Percentiles rank a stretch among this genome's conserved stretches.
Evolutionary conservation across 208 protist species (phyloP).

Genomic region (Porcisia deanei): DNA sequence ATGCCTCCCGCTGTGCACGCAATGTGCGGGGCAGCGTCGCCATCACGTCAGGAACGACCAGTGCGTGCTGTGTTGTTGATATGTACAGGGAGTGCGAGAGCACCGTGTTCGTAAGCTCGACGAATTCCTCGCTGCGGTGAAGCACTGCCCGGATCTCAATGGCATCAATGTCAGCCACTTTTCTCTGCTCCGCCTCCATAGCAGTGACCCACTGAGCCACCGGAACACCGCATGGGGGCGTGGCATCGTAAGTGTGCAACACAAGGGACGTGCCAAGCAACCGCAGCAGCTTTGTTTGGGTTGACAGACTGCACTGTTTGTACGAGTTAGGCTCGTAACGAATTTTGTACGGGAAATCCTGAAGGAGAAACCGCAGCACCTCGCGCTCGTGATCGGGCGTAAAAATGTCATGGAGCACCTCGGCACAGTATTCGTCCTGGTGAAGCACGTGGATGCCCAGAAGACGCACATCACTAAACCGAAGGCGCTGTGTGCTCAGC

Average conservation of each 20-base stretch:
- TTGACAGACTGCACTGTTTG: constrained; percentile 32
- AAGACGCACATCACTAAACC: constrained; percentile 76
- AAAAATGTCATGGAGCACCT: constrained; percentile 40
- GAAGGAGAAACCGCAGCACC: constrained; percentile 53
- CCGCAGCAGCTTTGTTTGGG: constrained; percentile 69
- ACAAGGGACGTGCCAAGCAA: constrained; percentile 76
- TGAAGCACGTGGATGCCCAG: constrained; percentile 61
- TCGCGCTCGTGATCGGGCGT: constrained; percentile 68
- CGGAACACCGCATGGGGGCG: constrained; percentile 10
- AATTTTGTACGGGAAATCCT: constrained; percentile 58
- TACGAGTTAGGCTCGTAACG: constrained; percentile 57
- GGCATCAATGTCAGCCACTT: constrained; percentile 32
- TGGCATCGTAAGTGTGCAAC: constrained; percentile 51
- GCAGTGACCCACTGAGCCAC: constrained; percentile 12
- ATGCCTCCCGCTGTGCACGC: constrained; percentile 19
- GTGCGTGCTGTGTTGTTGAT: constrained; percentile 34
- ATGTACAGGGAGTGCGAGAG: constrained; percentile 69
- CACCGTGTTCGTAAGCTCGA: constrained; percentile 27
- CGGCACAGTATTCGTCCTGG: constrained; percentile 43
- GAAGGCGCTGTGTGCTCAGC: constrained; percentile 34
- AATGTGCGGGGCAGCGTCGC: constrained; percentile 25
- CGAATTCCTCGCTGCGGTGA: constrained; percentile 54
- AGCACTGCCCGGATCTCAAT: constrained; percentile 64
- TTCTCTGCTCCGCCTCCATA: not conserved
- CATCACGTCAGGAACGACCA: constrained; percentile 50